Base-by-base conservation (phyloP, 768 basidiomycete genomes). In the Agrocybe pediades region DNA sequence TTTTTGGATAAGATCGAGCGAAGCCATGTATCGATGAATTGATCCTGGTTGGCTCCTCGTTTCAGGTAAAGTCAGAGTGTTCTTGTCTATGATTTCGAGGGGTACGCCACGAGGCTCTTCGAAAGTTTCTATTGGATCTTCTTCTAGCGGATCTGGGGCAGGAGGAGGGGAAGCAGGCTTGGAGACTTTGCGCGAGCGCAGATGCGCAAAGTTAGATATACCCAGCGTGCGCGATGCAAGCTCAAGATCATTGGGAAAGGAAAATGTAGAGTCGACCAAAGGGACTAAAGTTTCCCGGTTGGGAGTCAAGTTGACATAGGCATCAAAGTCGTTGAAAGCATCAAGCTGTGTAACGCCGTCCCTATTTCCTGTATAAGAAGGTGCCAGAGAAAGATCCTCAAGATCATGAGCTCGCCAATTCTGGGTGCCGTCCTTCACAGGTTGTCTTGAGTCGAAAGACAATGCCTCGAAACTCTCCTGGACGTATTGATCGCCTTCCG, bases 1-100 rank as follows among this genome's bases (percentile, higher is more conserved):
- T 57, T 85, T 86, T 65, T 91, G 90, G 6, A 92, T 74, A 17
- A 90, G 57, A 24, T 83, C 74, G 55, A 91, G 65, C 24, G 88
- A 91, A 15, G 82, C 82, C 69, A 92, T 73, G 62, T 92, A 92
- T 23, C 76, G 78, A 64, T 91, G 88, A 16, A 63, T 41, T 17
- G 62, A 64, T 11, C 54, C 47, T n/a, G 79, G 74, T 27, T 58
- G 54, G 11, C 48, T 45, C 66, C 69, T 62, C 13, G 59, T 46
- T 5, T 67, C 56, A 6, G 79, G 77, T 39, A 80, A 65, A 33
- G 63, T 63, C 24, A 86, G 64, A 15, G 85, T 85, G 54, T 74
- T 72, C 30, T 62, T 53, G 46, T 77, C 75, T 46, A 72, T 69
- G 15, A 85, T 56, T 27, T 77, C 76, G 29, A 66, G 60, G 9